Evolutionary conservation across 306 rosid genomes (phyloP).

Genomic region (Arachis hypogaea): DNA sequence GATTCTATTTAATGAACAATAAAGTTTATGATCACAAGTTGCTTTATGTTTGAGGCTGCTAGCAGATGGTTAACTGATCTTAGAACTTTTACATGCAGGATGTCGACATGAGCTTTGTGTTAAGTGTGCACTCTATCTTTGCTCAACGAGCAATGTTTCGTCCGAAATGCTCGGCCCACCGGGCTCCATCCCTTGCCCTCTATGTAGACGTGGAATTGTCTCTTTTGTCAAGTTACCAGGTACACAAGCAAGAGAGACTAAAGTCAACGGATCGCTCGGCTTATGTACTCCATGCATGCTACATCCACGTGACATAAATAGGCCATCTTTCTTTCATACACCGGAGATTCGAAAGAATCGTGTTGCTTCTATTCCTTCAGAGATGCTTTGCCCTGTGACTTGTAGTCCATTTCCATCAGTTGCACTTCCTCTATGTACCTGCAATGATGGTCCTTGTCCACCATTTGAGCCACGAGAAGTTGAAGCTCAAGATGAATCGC

Average conservation of each 20-base stretch:
- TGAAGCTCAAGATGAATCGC: conserved; percentile 62
- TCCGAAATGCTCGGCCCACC: conserved; percentile 63
- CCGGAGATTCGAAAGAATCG: conserved; percentile 74
- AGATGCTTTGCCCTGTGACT: conserved; percentile 86
- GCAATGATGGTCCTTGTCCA: conserved; percentile 87
- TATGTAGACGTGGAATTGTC: conserved; percentile 80
- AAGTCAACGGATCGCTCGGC: conserved; percentile 60
- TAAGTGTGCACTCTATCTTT: conserved; percentile 91
- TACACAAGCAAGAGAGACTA: conserved; percentile 69
- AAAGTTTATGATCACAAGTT: not conserved
- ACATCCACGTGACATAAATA: conserved; percentile 58
- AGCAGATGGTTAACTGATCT: conserved; percentile 26
- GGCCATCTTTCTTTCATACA: conserved; percentile 59
- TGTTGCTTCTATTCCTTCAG: conserved; percentile 86
- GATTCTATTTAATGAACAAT: conserved; percentile 13
- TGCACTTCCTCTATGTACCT: conserved; percentile 83
- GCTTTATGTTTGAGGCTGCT: conserved; percentile 15
- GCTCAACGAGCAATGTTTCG: conserved; percentile 77
- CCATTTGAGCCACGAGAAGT: conserved; percentile 66
- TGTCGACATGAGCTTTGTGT: conserved; percentile 92
- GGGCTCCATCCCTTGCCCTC: conserved; percentile 93
- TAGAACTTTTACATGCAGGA: conserved; percentile 56
- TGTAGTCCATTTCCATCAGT: conserved; percentile 94
- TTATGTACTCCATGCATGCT: conserved; percentile 90
- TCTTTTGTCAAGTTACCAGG: conserved; percentile 79